Base-by-base conservation (phyloP, 106 monocot species). In the Acorus calamus region DNA sequence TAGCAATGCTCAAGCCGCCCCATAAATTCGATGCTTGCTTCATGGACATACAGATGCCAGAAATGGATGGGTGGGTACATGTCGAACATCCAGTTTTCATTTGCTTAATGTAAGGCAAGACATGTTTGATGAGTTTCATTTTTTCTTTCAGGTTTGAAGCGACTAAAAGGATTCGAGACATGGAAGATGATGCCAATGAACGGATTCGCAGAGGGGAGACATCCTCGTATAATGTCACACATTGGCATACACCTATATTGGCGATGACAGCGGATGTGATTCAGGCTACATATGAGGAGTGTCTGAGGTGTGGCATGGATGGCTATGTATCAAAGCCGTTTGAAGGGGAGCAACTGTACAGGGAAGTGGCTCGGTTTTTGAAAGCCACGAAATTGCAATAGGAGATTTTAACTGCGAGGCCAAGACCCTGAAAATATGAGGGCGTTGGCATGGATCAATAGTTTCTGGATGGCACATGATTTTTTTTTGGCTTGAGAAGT, bases 291-390 rank as follows among this genome's bases (percentile, higher is more conserved):
- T 77, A 86, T 14, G 98, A 99, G 71, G 68, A 88, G 73, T 92
- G 98, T 57, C 14, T 81, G 50, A 88, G 73, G 74, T 76, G 69
- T 61, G 92, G 88, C 61, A 99, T 99, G 98, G 92, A 99, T 80
- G 98, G 98, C 3, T 99, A 99, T 69, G 98, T 99, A 43, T 99
- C 98, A n/a, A 99, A 99, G 69, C 98, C 92, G 71, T 99, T 99
- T 71, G 98, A 99, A 79, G 98, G 78, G 64, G 98, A 99, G 64
- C 92, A 99, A 46, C 73, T 99, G 45, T 99, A 99, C 74, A 77
- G 83, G 55, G 89, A 94, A 84, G 94, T 89, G 49, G 78, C 73
- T 42, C 68, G 86, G 4, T 94, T 94, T 77, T 89, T 94, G 67
- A 73, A 79, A 65, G 66, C 73, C 43, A 65, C 66, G 28, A 28